Conservation (phyloP, 2,329 filamentous ascomycete species). For the Verticillium nubilum region DNA sequence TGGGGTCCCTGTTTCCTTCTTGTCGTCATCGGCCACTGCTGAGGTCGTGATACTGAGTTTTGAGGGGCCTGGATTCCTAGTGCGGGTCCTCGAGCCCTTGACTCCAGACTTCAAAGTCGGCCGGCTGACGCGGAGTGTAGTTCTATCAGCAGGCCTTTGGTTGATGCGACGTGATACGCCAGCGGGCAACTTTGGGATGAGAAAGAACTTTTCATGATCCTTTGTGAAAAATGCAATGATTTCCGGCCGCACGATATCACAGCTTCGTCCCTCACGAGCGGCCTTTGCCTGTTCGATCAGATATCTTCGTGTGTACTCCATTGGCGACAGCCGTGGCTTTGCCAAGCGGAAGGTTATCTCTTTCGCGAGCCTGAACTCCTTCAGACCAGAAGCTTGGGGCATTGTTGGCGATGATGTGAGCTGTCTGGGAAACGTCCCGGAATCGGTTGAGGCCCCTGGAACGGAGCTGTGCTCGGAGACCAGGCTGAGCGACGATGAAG, state of each 20-base stretch:
- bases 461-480: not conserved
- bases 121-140: not conserved
- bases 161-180: not conserved
- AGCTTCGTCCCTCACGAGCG: conserved; percentile 17
- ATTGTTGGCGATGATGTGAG: not conserved
- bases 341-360: conserved; percentile 7
- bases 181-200: conserved; percentile 26
- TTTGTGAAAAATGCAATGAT: conserved; percentile 27
- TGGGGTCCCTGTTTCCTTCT: not conserved
- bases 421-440: not conserved
- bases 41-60: not conserved
- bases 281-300: conserved; percentile 25
- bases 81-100: not conserved
- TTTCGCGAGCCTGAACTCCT: not conserved
- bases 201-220: conserved; percentile 25
- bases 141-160: not conserved
- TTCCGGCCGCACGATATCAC: conserved; percentile 22
- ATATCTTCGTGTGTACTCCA: conserved; percentile 32
- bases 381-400: not conserved
- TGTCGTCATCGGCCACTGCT: not conserved
- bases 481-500: not conserved
- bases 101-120: not conserved
- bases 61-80: not conserved
- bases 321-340: conserved; percentile 28
- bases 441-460: not conserved